Conservation (phyloP, 768 basidiomycete genomes). For the Lyophyllum shimeji region DNA sequence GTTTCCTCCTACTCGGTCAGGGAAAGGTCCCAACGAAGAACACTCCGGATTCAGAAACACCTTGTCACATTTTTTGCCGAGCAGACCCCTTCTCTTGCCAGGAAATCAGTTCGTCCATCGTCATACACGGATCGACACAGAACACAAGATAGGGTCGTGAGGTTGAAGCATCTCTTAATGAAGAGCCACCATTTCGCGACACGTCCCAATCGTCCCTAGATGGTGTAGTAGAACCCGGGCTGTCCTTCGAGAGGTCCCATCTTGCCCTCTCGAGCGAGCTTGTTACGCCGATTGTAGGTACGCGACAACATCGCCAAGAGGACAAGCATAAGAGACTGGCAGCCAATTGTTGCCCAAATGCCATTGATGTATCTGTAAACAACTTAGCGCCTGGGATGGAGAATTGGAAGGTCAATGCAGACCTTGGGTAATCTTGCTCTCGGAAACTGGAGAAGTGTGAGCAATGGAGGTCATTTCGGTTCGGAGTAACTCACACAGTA, state of each 20-base stretch:
- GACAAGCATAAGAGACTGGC: constrained; percentile 32
- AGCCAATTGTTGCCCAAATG: constrained; percentile 35
- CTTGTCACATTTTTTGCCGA: too few relatives aligned
- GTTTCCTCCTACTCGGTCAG: too few relatives aligned
- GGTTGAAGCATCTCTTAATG: not conserved
- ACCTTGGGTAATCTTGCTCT: constrained; percentile 33
- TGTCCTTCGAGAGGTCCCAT: constrained; percentile 32
- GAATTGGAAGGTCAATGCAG: not conserved
- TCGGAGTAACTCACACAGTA: constrained; percentile 23
- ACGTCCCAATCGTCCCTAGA: constrained; percentile 21
- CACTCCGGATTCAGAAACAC: too few relatives aligned
- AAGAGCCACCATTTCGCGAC: not conserved
- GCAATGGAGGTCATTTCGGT: not conserved
- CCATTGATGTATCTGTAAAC: constrained; percentile 23
- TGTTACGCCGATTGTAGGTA: constrained; percentile 29
- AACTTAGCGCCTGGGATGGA: not conserved
- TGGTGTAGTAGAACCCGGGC: constrained; percentile 40
- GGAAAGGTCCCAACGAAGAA: too few relatives aligned
- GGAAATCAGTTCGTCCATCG: not conserved
- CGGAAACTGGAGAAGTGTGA: constrained; percentile 20
- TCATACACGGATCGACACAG: not conserved
- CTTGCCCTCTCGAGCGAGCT: constrained; percentile 30
- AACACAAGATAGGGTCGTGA: not conserved
- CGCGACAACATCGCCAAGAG: constrained; percentile 26
- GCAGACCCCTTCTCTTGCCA: too few relatives aligned